A percentile compares a stretch with the other conserved stretches of the same genome.
phyloP scores from a whole-genome alignment of 75 land plant genomes.

The Adiantum capillusveneris region DNA sequence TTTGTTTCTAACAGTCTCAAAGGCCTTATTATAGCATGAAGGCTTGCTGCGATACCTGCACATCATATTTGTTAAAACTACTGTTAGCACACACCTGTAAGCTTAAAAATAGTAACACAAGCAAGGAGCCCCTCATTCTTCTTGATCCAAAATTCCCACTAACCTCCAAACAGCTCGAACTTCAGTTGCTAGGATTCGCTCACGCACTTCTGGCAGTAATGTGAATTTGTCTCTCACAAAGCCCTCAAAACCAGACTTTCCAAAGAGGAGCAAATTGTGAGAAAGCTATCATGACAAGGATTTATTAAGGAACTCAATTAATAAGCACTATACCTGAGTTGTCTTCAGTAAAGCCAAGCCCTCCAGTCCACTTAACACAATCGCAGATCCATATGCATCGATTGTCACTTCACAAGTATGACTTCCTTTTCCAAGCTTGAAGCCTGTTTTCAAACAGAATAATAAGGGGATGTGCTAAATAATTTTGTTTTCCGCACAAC shows the following conservation, averaged over 20 bases:
- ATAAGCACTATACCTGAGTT: constrained; percentile 50
- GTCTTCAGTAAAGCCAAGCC: constrained; percentile 83
- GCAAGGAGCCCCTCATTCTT: neutral
- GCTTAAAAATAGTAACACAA: neutral
- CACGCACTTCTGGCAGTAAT: constrained; percentile 69
- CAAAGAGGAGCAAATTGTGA: too few species aligned
- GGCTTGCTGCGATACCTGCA: constrained; percentile 67
- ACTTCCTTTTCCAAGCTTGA: constrained; percentile 90
- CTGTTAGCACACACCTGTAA: neutral
- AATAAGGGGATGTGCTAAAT: neutral
- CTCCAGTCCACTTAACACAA: constrained; percentile 64
- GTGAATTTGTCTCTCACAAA: constrained; percentile 82
- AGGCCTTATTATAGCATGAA: constrained; percentile 41
- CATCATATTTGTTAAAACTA: neutral
- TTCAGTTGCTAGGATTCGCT: constrained; percentile 88
- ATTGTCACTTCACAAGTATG: constrained; percentile 70
- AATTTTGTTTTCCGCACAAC: too few species aligned
- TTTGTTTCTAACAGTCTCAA: constrained; percentile 41
- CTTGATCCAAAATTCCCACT: too few species aligned
- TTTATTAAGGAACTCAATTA: neutral
- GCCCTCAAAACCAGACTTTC: constrained; percentile 93
- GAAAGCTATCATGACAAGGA: too few species aligned
- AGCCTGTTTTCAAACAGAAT: constrained; percentile 41
- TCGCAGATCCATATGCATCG: constrained; percentile 33
- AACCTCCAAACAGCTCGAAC: constrained; percentile 85